phyloP scores from a whole-genome alignment of 2,329 filamentous ascomycete species.

The Trichoderma semiorbis region DNA sequence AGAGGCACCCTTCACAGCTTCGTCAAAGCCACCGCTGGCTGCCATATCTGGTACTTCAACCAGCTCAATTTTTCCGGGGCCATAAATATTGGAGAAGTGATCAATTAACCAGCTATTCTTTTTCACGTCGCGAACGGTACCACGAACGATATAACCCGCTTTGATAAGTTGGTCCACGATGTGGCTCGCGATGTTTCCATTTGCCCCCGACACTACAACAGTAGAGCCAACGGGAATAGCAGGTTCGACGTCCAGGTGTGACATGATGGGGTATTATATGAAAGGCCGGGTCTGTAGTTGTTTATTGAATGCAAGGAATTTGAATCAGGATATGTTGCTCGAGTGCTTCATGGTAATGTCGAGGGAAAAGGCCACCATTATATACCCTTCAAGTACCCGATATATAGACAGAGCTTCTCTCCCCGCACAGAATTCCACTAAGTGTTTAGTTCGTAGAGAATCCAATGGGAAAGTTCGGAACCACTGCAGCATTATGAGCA shows the following conservation, averaged over 20 bases:
- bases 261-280: not conserved
- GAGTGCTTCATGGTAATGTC: not conserved
- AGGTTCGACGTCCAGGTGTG: not conserved
- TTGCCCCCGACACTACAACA: conserved; percentile 32
- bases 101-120: conserved; percentile 27
- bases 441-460: not conserved
- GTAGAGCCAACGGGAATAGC: not conserved
- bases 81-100: conserved; percentile 20
- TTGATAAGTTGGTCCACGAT: conserved; percentile 31
- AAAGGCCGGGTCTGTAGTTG: not conserved
- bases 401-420: not conserved
- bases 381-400: not conserved
- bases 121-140: conserved; percentile 29
- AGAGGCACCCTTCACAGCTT: conserved; percentile 26
- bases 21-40: conserved; percentile 25
- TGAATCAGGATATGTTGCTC: not conserved
- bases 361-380: not conserved
- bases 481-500: not conserved
- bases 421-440: not conserved
- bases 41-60: conserved; percentile 33
- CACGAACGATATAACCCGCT: conserved; percentile 33
- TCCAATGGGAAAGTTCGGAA: not conserved
- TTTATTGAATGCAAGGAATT: not conserved
- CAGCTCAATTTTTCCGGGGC: conserved; percentile 30
- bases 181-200: conserved; percentile 34